Evolutionary conservation across 768 basidiomycete species (phyloP), one percentile per base, ranked within the genome.

Genomic region (Glaciozyma antarctica): DNA sequence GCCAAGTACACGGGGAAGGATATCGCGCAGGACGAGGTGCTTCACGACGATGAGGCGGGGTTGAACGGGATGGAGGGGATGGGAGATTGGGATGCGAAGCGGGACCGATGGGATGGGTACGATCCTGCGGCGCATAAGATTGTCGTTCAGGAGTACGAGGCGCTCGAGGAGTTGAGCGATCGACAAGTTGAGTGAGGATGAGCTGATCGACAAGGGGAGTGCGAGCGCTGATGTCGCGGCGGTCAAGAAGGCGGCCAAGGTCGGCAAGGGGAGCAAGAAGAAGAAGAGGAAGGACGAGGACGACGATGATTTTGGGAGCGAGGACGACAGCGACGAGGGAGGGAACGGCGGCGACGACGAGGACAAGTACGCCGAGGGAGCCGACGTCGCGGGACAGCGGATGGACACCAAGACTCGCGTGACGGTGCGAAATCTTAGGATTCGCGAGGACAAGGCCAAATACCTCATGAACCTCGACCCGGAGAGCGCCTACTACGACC

Each of bases 21-120:
- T 74, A 97, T 98, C 62, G 86, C 86, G 62, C 83, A 90, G 5
- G 95, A 99, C 76, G 95, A 99, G 75, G 77, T 94, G 24, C 80
- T 93, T 61, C 90, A 93, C 76, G 83, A 90, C 0, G 81, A 93
- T 28, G 78, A 83, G 17, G 70, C 79, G 30, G 88, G 86, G 3
- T 26, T 71, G 43, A 71, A 68, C 56, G 64, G 64, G 22, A 41
- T 61, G 19, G 48, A 69, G 57, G 71, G 68, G 22, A 63, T 65
- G 59, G 75, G 75, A 9, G 77, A 77, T 60, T 99, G 91, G 72
- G 95, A 88, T 68, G 90, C 90, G 32, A 99, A 99, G 78, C 84
- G 95, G 44, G 95, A 99, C 76, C 80, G 95, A 61, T 99, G 95
- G 92, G 98, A 97, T 76, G 95, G 95, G 6, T 99, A 98, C 76